Percentiles rank a stretch among this genome's conserved stretches.
Conservation (phyloP, 352 stramenopile species). For the Globisporangium cylindrosporum region DNA sequence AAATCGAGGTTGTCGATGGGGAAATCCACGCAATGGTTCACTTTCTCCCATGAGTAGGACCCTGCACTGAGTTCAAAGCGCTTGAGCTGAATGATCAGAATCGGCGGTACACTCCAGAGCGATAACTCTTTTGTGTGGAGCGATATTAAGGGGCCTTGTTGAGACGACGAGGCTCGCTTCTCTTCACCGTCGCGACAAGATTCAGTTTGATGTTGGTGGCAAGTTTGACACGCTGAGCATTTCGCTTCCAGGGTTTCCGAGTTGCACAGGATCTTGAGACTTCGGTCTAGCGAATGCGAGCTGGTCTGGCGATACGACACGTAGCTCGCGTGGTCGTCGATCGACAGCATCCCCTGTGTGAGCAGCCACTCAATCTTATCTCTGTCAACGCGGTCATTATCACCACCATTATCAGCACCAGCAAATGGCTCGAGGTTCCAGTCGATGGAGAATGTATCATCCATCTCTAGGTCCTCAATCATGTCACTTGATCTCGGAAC, state of each 20-base stretch:
- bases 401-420: background rate
- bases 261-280: constrained; percentile 46
- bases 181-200: background rate
- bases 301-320: constrained; percentile 23
- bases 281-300: constrained; percentile 33
- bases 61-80: constrained; percentile 57
- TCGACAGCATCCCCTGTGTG: constrained; percentile 18
- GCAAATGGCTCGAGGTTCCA: constrained; percentile 31
- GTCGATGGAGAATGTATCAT: constrained; percentile 67
- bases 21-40: constrained; percentile 91
- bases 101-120: constrained; percentile 51
- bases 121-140: constrained; percentile 49
- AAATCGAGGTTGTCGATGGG: constrained; percentile 88
- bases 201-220: background rate
- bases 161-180: background rate
- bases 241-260: constrained; percentile 39
- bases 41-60: constrained; percentile 69
- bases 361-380: constrained; percentile 22
- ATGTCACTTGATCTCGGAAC: constrained; percentile 30
- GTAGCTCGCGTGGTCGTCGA: constrained; percentile 42
- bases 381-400: background rate
- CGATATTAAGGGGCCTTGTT: background rate
- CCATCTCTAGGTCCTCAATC: constrained; percentile 37
- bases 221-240: constrained; percentile 35
- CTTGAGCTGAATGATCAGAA: constrained; percentile 69